phyloP scores from a whole-genome alignment of 2,329 filamentous ascomycete species.

The Aureobasidium sp. region DNA sequence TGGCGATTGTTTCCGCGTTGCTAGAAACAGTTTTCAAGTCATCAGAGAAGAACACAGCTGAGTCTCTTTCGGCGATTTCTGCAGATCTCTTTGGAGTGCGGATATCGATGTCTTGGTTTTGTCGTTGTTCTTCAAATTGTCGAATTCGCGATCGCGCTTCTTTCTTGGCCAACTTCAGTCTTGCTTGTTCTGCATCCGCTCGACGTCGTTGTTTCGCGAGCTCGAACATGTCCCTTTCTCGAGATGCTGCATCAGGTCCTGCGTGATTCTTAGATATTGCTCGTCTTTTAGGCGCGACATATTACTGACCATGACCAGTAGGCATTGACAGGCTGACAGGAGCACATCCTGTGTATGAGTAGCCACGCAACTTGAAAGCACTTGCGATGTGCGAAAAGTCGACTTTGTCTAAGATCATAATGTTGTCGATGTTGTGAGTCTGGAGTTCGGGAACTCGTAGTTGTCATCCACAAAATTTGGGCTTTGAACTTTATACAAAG shows the following conservation, averaged over 20 bases:
- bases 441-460: not conserved
- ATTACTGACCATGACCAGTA: not conserved
- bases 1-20: not conserved
- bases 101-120: not conserved
- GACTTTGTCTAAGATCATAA: conserved; percentile 1
- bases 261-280: not conserved
- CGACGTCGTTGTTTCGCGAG: not conserved
- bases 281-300: not conserved
- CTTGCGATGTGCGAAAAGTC: conserved; percentile 1
- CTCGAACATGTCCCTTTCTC: not conserved
- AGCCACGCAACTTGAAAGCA: not conserved
- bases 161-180: not conserved
- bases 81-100: not conserved
- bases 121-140: not conserved
- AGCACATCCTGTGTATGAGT: not conserved
- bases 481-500: not conserved
- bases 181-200: conserved; percentile 3
- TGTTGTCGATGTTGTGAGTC: not conserved
- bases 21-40: not conserved
- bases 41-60: not conserved
- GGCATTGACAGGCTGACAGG: not conserved
- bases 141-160: conserved; percentile 3
- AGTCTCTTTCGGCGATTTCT: not conserved
- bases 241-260: not conserved
- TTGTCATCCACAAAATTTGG: not conserved